Percentiles rank a stretch among this genome's conserved stretches.
Evolutionary conservation across 208 protist species (phyloP).

Genomic region (Lotmaria passim): DNA sequence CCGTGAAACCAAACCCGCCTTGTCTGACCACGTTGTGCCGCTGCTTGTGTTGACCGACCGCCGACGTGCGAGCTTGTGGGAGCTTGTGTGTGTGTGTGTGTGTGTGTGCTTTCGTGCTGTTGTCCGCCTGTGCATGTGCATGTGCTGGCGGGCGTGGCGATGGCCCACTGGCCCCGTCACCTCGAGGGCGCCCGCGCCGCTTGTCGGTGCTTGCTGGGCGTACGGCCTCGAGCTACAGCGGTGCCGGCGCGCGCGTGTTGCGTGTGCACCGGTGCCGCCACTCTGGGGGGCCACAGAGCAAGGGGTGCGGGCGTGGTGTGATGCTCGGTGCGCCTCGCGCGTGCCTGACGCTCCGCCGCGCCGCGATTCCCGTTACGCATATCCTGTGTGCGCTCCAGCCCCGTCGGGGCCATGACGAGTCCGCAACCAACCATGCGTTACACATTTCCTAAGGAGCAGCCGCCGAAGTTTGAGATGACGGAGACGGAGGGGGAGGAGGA

Average conservation of each 20-base stretch:
- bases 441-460: slow-evolving; percentile 6
- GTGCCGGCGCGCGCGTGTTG: slow-evolving; percentile 6
- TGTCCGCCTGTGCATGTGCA: background rate
- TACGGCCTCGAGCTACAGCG: slow-evolving; percentile 25
- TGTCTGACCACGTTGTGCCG: background rate
- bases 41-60: background rate
- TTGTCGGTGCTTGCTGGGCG: slow-evolving; percentile 25
- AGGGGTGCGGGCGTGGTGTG: slow-evolving; percentile 25
- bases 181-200: slow-evolving; percentile 24
- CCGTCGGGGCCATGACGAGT: slow-evolving; percentile 36
- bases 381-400: slow-evolving; percentile 37
- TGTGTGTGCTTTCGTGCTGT: background rate
- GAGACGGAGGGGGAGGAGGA: too few species aligned
- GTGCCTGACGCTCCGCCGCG: slow-evolving; percentile 25
- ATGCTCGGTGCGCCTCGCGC: slow-evolving; percentile 23
- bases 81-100: background rate
- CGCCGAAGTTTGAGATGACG: too few species aligned
- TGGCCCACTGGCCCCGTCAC: slow-evolving; percentile 28
- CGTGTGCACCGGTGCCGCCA: slow-evolving; percentile 10
- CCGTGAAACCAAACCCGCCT: slow-evolving; percentile 7
- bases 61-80: background rate
- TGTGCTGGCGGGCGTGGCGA: background rate
- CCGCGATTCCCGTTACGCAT: slow-evolving; percentile 31
- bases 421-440: slow-evolving; percentile 33
- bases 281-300: slow-evolving; percentile 27